phyloP scores from a whole-genome alignment of 352 stramenopile genomes.

The Globisporangium carolinianum region DNA sequence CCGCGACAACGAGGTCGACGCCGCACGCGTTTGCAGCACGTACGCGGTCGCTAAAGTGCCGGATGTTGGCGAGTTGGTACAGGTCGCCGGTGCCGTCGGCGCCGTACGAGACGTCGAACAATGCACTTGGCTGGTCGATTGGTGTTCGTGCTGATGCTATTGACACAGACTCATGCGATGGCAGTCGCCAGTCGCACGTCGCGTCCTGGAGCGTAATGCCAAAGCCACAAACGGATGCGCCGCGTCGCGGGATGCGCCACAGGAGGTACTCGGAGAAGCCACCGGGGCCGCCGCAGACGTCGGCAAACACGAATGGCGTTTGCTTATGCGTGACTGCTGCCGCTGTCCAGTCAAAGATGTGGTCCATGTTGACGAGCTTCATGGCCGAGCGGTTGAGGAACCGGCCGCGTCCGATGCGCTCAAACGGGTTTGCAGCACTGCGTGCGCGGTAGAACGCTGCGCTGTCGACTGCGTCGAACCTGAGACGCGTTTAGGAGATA shows the following conservation, averaged over 20 bases:
- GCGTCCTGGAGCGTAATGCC: constrained; percentile 58
- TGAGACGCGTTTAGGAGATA: not conserved
- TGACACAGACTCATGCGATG: not conserved
- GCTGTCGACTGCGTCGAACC: constrained; percentile 30
- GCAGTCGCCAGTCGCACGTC: constrained; percentile 45
- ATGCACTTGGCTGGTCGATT: not conserved
- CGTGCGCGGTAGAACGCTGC: constrained; percentile 34
- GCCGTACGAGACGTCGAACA: constrained; percentile 53
- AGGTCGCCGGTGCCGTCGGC: constrained; percentile 67
- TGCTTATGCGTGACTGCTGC: not conserved
- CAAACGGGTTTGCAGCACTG: constrained; percentile 41
- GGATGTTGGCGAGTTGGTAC: constrained; percentile 53
- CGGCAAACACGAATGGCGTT: constrained; percentile 46
- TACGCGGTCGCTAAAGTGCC: constrained; percentile 38
- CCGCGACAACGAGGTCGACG: constrained; percentile 54
- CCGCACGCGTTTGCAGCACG: constrained; percentile 20
- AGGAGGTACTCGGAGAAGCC: constrained; percentile 80
- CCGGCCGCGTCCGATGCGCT: constrained; percentile 42
- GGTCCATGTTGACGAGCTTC: constrained; percentile 74
- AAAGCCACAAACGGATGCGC: constrained; percentile 23
- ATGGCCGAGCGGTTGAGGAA: constrained; percentile 81
- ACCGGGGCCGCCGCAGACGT: constrained; percentile 71
- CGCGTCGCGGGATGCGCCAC: constrained; percentile 21
- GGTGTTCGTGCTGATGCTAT: not conserved
- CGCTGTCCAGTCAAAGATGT: constrained; percentile 47